Conservation (phyloP, 768 basidiomycete genomes). For the Chiua virens region DNA sequence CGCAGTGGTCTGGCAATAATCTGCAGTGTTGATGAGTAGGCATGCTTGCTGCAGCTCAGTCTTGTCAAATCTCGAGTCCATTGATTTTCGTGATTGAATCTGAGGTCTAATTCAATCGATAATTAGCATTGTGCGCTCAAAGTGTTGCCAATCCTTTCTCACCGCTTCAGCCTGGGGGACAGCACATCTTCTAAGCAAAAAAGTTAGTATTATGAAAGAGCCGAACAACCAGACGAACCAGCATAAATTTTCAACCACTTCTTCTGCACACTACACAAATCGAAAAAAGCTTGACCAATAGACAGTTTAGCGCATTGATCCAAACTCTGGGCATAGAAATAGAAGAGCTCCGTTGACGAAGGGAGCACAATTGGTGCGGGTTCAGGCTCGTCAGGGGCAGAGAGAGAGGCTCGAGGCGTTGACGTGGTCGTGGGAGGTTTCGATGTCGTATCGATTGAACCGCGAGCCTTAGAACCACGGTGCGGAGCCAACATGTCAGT, state of each 20-base stretch:
- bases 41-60: slow-evolving; percentile 80
- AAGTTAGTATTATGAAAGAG: not conserved
- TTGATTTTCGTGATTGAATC: slow-evolving; percentile 58
- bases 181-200: slow-evolving; percentile 80
- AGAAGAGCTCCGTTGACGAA: slow-evolving; percentile 95
- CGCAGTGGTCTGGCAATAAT: slow-evolving; percentile 94
- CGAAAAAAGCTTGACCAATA: slow-evolving; percentile 79
- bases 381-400: slow-evolving; percentile 43
- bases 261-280: slow-evolving; percentile 77
- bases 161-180: slow-evolving; percentile 72
- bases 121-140: not conserved
- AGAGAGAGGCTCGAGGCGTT: slow-evolving; percentile 38
- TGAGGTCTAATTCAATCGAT: slow-evolving; percentile 36
- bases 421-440: slow-evolving; percentile 25
- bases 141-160: slow-evolving; percentile 6
- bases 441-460: slow-evolving; percentile 62
- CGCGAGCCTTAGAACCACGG: slow-evolving; percentile 58
- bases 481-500: slow-evolving; percentile 89
- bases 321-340: slow-evolving; percentile 92
- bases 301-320: slow-evolving; percentile 94
- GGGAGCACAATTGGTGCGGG: slow-evolving; percentile 73
- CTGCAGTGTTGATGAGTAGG: slow-evolving; percentile 93
- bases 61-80: slow-evolving; percentile 76
- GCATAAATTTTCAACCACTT: slow-evolving; percentile 97
- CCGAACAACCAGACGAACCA: slow-evolving; percentile 44